Percentiles rank a stretch among this genome's conserved stretches.
Evolutionary conservation across 108 stramenopile species (phyloP).

Genomic region (Cyclotella baltica): DNA sequence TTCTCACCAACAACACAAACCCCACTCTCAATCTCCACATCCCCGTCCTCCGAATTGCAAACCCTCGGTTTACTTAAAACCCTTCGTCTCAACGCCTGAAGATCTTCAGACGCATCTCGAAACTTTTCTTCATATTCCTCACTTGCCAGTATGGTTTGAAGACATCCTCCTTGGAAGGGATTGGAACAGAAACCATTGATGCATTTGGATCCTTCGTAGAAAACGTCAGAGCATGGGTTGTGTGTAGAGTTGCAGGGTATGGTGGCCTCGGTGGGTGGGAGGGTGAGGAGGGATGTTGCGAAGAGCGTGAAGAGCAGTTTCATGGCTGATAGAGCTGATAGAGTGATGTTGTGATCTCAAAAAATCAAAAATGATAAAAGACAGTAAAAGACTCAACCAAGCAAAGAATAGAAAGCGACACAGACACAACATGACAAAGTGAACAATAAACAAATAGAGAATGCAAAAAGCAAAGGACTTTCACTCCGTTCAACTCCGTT

Average conservation of each 20-base stretch:
- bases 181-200: constrained; percentile 42
- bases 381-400: too few relatives aligned
- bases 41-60: constrained; percentile 20
- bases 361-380: too few relatives aligned
- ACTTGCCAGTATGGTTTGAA: neutral
- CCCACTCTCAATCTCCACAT: neutral
- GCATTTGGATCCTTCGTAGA: constrained; percentile 13
- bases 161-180: constrained; percentile 48
- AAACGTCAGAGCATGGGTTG: constrained; percentile 7
- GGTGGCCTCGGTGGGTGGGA: neutral
- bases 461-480: too few relatives aligned
- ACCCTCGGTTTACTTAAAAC: neutral
- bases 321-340: too few relatives aligned
- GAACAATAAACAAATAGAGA: too few relatives aligned
- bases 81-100: neutral
- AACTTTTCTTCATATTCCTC: neutral
- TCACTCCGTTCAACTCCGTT: too few relatives aligned
- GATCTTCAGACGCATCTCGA: neutral
- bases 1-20: too few relatives aligned
- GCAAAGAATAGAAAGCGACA: too few relatives aligned
- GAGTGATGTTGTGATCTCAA: too few relatives aligned
- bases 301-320: too few relatives aligned
- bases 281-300: too few relatives aligned
- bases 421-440: too few relatives aligned
- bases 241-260: constrained; percentile 7